phyloP scores from a whole-genome alignment of 768 basidiomycete genomes.

The Termitomyces heimii region DNA sequence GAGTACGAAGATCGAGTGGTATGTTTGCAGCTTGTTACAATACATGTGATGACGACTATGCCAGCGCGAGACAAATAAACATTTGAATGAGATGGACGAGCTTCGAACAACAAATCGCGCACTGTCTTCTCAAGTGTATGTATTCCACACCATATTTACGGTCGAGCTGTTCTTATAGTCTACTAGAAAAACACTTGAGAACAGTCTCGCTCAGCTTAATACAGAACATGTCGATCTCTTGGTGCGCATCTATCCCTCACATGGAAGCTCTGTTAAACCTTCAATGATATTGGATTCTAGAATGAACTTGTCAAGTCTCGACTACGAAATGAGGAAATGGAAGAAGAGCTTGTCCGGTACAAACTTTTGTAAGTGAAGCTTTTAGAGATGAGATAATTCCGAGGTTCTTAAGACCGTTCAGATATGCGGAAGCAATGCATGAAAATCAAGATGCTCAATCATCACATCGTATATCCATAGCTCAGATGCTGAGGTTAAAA shows the following conservation, averaged over 20 bases:
- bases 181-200: constrained; percentile 73
- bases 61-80: constrained; percentile 70
- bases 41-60: neutral
- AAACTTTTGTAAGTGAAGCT: constrained; percentile 68
- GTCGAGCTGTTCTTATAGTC: neutral
- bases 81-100: constrained; percentile 77
- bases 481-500: constrained; percentile 36
- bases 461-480: constrained; percentile 53
- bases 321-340: constrained; percentile 87
- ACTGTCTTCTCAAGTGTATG: constrained; percentile 77
- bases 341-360: constrained; percentile 90
- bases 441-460: constrained; percentile 67
- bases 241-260: constrained; percentile 27
- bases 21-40: constrained; percentile 10
- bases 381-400: constrained; percentile 3
- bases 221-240: constrained; percentile 75
- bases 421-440: constrained; percentile 75
- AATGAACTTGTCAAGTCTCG: constrained; percentile 89
- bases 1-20: constrained; percentile 82
- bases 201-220: constrained; percentile 72
- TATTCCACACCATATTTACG: constrained; percentile 6
- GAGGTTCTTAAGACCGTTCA: constrained; percentile 12
- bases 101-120: constrained; percentile 75
- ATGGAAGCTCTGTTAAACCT: neutral
- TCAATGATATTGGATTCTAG: constrained; percentile 25